Evolutionary conservation across 2,329 filamentous ascomycete genomes (phyloP).

Genomic region (Apiospora pterosperma): DNA sequence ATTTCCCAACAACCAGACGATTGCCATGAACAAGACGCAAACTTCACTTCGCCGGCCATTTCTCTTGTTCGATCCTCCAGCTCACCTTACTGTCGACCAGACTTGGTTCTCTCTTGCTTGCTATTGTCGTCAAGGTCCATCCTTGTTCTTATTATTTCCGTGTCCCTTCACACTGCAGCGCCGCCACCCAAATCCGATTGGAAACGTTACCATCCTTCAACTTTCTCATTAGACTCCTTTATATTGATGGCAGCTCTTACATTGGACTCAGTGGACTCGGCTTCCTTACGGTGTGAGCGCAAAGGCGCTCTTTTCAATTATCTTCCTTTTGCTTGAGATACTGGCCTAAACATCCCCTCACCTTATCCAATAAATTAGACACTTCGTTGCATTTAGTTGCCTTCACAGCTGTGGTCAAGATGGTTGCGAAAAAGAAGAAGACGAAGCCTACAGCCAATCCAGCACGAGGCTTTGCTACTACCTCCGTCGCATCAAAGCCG

Average conservation of each 20-base stretch:
- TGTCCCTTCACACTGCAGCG: not conserved
- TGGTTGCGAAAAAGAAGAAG: constrained; percentile 68
- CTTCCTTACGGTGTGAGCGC: not conserved
- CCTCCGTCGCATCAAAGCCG: constrained; percentile 81
- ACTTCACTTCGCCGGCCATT: not conserved
- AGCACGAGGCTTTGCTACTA: constrained; percentile 89
- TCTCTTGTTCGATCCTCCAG: not conserved
- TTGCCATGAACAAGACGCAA: not conserved
- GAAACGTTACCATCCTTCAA: not conserved
- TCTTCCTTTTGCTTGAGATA: not conserved
- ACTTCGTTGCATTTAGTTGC: not conserved
- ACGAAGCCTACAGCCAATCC: constrained; percentile 87
- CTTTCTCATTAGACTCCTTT: not conserved
- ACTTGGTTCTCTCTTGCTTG: not conserved
- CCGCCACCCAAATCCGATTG: not conserved
- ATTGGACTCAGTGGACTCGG: not conserved
- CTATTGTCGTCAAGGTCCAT: not conserved
- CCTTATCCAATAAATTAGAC: not conserved
- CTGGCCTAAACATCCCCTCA: not conserved
- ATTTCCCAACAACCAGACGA: not conserved
- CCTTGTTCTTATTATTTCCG: not conserved
- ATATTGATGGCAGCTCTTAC: not conserved
- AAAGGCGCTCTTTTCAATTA: not conserved
- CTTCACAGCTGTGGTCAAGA: not conserved
- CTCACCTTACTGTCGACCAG: not conserved